phyloP scores from a whole-genome alignment of 345 rosid genomes.

The Anastatica hierochuntica region DNA sequence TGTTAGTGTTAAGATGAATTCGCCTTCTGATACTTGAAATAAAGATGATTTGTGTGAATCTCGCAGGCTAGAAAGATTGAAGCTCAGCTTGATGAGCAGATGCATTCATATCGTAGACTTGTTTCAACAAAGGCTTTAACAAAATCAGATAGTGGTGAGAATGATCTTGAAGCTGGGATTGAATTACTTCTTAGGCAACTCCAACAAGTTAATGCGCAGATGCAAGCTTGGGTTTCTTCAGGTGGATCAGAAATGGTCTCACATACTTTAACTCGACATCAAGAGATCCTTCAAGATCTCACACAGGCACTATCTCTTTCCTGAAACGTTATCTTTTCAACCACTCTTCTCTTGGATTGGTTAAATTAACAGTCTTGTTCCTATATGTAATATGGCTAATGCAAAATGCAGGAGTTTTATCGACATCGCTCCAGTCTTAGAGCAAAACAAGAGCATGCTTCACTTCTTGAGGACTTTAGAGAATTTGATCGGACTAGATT shows the following conservation, averaged over 20 bases:
- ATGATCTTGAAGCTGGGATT: slow-evolving; percentile 71
- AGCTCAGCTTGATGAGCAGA: slow-evolving; percentile 97
- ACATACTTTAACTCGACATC: slow-evolving; percentile 93
- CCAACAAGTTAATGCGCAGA: slow-evolving; percentile 73
- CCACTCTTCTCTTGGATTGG: background rate
- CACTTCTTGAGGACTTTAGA: slow-evolving; percentile 87
- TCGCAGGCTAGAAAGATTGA: slow-evolving; percentile 86
- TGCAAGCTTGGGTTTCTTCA: slow-evolving; percentile 96
- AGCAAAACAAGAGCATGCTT: slow-evolving; percentile 92
- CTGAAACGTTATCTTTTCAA: no score
- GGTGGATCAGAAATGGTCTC: slow-evolving; percentile 99
- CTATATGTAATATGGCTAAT: slow-evolving; percentile 5
- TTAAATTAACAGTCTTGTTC: background rate
- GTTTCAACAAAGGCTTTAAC: slow-evolving; percentile 60
- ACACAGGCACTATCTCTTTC: slow-evolving; percentile 60
- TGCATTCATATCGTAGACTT: slow-evolving; percentile 77
- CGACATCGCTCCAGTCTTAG: slow-evolving; percentile 84
- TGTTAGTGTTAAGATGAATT: no score
- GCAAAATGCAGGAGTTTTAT: slow-evolving; percentile 82
- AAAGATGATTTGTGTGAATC: background rate
- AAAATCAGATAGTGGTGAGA: slow-evolving; percentile 53
- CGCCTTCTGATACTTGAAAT: no score
- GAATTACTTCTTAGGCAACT: slow-evolving; percentile 60
- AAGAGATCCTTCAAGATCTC: slow-evolving; percentile 90
- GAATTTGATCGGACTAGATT: slow-evolving; percentile 86